These are phyloP conservation scores for Baudoinia panamericana DNA, from an alignment of 495 filamentous ascomycete species.

Conservation along the genomic window DNA sequence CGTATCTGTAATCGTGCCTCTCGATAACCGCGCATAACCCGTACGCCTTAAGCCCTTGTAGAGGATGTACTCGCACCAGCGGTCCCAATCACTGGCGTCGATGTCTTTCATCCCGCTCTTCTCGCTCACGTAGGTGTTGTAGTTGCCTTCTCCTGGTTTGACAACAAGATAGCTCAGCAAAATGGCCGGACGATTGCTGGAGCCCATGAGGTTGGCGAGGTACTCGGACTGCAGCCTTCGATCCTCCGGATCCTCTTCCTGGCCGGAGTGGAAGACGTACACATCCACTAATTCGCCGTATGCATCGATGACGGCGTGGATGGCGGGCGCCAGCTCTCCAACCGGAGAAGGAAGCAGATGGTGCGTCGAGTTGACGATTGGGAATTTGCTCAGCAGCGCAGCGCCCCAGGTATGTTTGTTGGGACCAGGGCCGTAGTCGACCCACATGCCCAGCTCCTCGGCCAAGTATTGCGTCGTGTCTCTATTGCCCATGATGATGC, in stretches of 20 bases:
- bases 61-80: constrained; percentile 98
- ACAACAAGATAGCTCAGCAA: constrained; percentile 88
- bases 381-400: constrained; percentile 90
- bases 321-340: constrained; percentile 90
- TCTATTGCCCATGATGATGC: constrained; percentile 99
- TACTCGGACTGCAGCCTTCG: constrained; percentile 79
- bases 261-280: constrained; percentile 96
- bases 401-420: constrained; percentile 99
- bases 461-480: constrained; percentile 92
- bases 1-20: constrained; percentile 90
- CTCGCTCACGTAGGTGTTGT: constrained; percentile 89
- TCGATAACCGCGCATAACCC: constrained; percentile 79
- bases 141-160: constrained; percentile 81
- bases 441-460: constrained; percentile 95
- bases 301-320: constrained; percentile 85
- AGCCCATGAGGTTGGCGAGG: constrained; percentile 77
- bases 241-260: constrained; percentile 95
- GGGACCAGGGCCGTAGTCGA: constrained; percentile 91
- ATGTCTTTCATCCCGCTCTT: constrained; percentile 88
- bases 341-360: constrained; percentile 86
- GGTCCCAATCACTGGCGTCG: constrained; percentile 83
- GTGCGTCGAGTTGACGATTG: constrained; percentile 92
- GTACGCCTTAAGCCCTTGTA: constrained; percentile 79
- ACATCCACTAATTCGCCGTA: constrained; percentile 87
- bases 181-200: constrained; percentile 65